phyloP scores from a whole-genome alignment of 148 eudicot species.

The Cornus kousa region DNA sequence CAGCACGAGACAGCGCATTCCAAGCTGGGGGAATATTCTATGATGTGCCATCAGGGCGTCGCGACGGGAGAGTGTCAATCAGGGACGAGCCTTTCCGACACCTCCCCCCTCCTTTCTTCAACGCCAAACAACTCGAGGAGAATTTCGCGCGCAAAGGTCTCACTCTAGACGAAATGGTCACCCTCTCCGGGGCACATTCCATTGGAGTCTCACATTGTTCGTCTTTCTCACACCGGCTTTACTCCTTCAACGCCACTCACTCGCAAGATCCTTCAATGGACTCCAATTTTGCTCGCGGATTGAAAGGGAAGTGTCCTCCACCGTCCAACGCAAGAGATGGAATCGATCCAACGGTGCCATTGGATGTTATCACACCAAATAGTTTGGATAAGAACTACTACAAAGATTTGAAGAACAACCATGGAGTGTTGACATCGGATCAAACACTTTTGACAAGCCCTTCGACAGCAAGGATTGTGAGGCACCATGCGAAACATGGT shows the following conservation, averaged over 20 bases:
- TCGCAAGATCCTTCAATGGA: slow-evolving; percentile 42
- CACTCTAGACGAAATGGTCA: slow-evolving; percentile 39
- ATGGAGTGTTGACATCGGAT: slow-evolving; percentile 36
- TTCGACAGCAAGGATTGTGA: slow-evolving; percentile 23
- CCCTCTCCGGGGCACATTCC: slow-evolving; percentile 49
- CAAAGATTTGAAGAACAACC: slow-evolving; percentile 21
- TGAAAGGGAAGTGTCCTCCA: slow-evolving; percentile 27
- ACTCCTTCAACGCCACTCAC: slow-evolving; percentile 30
- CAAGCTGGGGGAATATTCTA: slow-evolving; percentile 30
- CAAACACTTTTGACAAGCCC: slow-evolving; percentile 34
- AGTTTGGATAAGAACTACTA: slow-evolving; percentile 42
- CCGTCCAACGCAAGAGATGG: background rate
- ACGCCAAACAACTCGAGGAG: slow-evolving; percentile 22
- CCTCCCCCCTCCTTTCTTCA: slow-evolving; percentile 33
- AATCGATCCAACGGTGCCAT: slow-evolving; percentile 18
- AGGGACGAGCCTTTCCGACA: slow-evolving; percentile 20
- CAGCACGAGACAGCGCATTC: slow-evolving; percentile 46
- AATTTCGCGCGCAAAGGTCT: slow-evolving; percentile 32
- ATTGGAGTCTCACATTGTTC: slow-evolving; percentile 44
- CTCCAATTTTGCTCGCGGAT: slow-evolving; percentile 21
- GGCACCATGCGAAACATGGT: slow-evolving; percentile 9
- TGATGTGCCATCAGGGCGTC: slow-evolving; percentile 34
- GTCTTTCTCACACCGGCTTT: slow-evolving; percentile 29
- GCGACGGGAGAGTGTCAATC: slow-evolving; percentile 34
- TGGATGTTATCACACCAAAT: slow-evolving; percentile 29